phyloP scores from a whole-genome alignment of 306 rosid species.

The Cicer arietinum region DNA sequence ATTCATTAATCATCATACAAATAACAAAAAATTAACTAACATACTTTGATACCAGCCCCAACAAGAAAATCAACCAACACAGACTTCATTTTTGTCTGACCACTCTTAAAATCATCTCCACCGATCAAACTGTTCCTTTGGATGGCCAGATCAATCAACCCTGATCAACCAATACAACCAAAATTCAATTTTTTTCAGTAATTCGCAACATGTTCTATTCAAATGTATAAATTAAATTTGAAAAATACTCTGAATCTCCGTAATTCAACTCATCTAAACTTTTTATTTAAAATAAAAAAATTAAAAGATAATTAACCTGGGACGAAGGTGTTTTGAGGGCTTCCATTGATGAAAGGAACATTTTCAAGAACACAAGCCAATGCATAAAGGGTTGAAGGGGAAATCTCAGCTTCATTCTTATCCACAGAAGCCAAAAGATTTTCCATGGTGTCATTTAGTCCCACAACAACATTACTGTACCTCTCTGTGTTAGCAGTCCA shows the following conservation, averaged over 20 bases:
- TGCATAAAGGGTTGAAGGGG: conserved; percentile 92
- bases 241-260: not conserved
- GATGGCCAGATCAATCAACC: conserved; percentile 87
- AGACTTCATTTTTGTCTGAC: conserved; percentile 97
- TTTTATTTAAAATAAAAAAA: not conserved
- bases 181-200: not conserved
- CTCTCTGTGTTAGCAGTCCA: conserved; percentile 99
- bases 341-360: conserved; percentile 94
- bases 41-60: conserved; percentile 97
- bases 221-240: too few species aligned
- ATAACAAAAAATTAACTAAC: not conserved
- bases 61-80: conserved; percentile 98
- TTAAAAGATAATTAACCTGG: conserved; percentile 57
- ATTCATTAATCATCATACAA: not conserved
- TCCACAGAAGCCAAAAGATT: conserved; percentile 83
- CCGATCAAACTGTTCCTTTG: conserved; percentile 85
- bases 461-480: conserved; percentile 80
- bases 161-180: conserved; percentile 44
- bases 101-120: conserved; percentile 99
- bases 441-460: conserved; percentile 86
- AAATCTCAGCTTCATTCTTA: conserved; percentile 86
- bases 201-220: too few species aligned
- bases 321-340: conserved; percentile 97
- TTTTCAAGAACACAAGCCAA: conserved; percentile 83
- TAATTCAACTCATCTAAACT: not conserved